Conservation (phyloP, 495 filamentous ascomycete species). For the Glutinoglossum americanum region DNA sequence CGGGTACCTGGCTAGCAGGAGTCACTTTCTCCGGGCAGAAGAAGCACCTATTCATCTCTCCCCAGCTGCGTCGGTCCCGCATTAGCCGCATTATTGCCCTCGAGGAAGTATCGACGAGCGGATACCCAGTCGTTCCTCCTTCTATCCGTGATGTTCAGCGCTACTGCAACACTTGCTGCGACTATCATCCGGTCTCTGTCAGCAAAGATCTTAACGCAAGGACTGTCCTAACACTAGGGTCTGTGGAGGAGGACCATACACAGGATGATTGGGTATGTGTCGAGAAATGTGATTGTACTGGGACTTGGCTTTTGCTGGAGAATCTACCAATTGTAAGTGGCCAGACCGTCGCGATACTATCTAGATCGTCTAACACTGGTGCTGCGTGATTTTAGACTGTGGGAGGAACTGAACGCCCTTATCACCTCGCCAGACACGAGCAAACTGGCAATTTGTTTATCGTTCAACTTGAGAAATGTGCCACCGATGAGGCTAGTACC, state of each 20-base stretch:
- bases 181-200: neutral
- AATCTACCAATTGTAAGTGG: neutral
- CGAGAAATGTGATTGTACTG: neutral
- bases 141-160: neutral
- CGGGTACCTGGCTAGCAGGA: neutral
- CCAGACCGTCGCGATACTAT: neutral
- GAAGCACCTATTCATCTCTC: neutral
- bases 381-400: neutral
- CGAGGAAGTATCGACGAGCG: neutral
- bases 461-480: neutral
- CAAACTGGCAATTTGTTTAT: neutral
- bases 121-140: neutral
- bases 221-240: neutral
- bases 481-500: neutral
- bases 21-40: neutral
- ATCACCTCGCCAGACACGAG: neutral
- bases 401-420: neutral
- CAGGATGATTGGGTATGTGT: neutral
- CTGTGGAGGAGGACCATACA: neutral
- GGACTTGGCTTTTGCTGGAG: neutral
- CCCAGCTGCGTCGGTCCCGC: neutral
- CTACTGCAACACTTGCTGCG: neutral
- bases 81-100: neutral
- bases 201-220: neutral
- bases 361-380: neutral